These are phyloP conservation scores for Crotalaria pallida DNA, from an alignment of 306 rosid genomes.

Conservation along the genomic window DNA sequence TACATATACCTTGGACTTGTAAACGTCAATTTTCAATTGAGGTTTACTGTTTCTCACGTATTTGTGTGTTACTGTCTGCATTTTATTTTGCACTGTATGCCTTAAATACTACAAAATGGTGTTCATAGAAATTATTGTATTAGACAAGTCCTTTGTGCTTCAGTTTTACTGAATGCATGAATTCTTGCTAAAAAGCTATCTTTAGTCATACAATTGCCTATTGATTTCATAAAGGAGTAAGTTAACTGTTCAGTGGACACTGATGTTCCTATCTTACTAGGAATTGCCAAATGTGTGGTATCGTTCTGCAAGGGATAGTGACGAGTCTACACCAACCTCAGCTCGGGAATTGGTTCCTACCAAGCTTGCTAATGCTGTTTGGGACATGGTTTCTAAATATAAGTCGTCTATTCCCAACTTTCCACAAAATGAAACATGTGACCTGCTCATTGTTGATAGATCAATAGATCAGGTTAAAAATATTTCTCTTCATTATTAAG, in stretches of 20 bases:
- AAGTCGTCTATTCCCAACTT: slow-evolving; percentile 71
- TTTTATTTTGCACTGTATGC: neutral
- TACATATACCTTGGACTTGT: neutral
- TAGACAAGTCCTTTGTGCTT: neutral
- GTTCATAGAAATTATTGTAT: neutral
- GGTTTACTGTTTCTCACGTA: neutral
- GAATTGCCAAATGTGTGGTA: slow-evolving; percentile 72
- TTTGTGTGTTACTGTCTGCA: too few relatives aligned
- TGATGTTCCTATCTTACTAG: slow-evolving; percentile 36
- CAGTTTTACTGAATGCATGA: neutral
- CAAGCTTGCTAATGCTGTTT: slow-evolving; percentile 72
- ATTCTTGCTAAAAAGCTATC: neutral
- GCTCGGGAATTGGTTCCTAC: slow-evolving; percentile 57
- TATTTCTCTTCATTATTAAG: slow-evolving; percentile 7
- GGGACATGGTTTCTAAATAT: slow-evolving; percentile 65
- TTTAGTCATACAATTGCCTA: slow-evolving; percentile 1
- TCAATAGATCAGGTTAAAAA: slow-evolving; percentile 78
- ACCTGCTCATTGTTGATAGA: slow-evolving; percentile 85
- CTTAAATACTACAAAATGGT: neutral
- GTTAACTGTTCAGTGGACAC: neutral
- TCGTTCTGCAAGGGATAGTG: slow-evolving; percentile 52
- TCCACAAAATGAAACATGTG: slow-evolving; percentile 87
- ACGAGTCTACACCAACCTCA: slow-evolving; percentile 33
- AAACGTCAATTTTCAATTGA: neutral
- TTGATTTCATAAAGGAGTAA: slow-evolving; percentile 3